These are phyloP conservation scores for Syzygium grande DNA, from an alignment of 345 rosid genomes.

Conservation along the genomic window DNA sequence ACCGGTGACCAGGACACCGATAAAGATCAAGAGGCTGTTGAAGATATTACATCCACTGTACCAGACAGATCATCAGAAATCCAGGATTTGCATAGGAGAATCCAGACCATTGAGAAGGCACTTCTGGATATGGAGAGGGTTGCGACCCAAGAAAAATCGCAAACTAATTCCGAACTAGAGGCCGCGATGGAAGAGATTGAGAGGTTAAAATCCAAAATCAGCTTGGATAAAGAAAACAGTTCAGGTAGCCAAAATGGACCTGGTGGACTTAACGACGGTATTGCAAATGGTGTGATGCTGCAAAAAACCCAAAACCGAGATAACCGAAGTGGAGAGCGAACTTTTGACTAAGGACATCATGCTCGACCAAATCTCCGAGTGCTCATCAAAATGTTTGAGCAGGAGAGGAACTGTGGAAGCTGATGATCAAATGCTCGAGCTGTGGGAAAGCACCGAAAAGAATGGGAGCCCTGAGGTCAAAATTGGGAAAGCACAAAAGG, in stretches of 20 bases:
- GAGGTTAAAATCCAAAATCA: slow-evolving; percentile 30
- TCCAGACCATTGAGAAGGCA: slow-evolving; percentile 58
- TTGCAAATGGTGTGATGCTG: not conserved
- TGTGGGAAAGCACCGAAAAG: slow-evolving; percentile 41
- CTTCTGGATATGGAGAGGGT: slow-evolving; percentile 54
- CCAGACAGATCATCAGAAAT: slow-evolving; percentile 28
- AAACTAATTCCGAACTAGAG: slow-evolving; percentile 47
- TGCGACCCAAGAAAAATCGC: slow-evolving; percentile 37
- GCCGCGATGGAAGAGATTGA: slow-evolving; percentile 44
- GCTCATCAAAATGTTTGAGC: slow-evolving; percentile 68
- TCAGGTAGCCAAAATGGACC: slow-evolving; percentile 15
- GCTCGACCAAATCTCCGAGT: slow-evolving; percentile 87
- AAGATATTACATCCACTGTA: slow-evolving; percentile 8
- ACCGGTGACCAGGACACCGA: slow-evolving; percentile 14
- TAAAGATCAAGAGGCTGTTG: slow-evolving; percentile 16
- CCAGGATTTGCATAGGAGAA: slow-evolving; percentile 46
- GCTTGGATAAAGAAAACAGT: slow-evolving; percentile 12
- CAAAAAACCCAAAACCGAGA: slow-evolving; percentile 41
- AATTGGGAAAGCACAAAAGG: slow-evolving; percentile 24
- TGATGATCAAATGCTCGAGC: slow-evolving; percentile 46
- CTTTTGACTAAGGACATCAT: slow-evolving; percentile 87
- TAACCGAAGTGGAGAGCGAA: slow-evolving; percentile 37
- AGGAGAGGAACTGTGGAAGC: slow-evolving; percentile 50
- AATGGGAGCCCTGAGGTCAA: slow-evolving; percentile 6
- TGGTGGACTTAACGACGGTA: slow-evolving; percentile 21